Percentiles rank a stretch among this genome's conserved stretches.
These are phyloP conservation scores for Mortierella sp. DNA, from an alignment of 371 early-diverging fungal species.

Conservation along the genomic window DNA sequence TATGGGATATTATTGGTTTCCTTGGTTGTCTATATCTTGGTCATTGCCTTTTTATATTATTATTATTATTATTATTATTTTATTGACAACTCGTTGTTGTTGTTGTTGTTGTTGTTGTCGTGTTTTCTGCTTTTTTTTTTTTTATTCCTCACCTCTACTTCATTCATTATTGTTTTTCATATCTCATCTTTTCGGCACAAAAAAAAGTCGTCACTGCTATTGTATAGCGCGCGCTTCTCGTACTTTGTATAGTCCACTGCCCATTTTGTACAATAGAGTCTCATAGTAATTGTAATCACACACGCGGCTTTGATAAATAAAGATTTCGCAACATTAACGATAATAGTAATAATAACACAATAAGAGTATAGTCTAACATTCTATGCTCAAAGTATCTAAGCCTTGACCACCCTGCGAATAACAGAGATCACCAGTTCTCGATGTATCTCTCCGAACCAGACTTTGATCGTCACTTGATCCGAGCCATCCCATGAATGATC, in stretches of 20 bases:
- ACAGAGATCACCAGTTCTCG: constrained; percentile 40
- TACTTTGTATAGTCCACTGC: constrained; percentile 14
- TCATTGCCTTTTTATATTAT: not conserved
- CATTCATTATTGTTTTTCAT: not conserved
- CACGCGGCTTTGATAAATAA: not conserved
- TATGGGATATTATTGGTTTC: not conserved
- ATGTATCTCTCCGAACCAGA: constrained; percentile 40
- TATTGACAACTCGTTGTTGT: not conserved
- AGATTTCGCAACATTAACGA: not conserved
- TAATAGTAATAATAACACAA: not conserved
- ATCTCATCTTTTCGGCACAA: not conserved
- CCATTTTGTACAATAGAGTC: constrained; percentile 11
- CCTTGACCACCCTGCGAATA: constrained; percentile 13
- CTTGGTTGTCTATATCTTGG: not conserved
- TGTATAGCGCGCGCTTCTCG: constrained; percentile 1
- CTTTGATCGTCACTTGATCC: constrained; percentile 38
- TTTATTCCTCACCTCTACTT: not conserved
- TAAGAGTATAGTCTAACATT: not conserved
- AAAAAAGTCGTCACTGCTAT: not conserved
- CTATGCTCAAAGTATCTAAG: not conserved
- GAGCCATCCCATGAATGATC: constrained; percentile 3
- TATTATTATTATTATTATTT: not conserved
- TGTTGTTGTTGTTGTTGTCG: not conserved
- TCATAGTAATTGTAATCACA: constrained; percentile 3
- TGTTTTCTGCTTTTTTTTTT: constrained; percentile 2